phyloP scores from a whole-genome alignment of 805 yeast species.

The Sugiyamaella marilandica region DNA sequence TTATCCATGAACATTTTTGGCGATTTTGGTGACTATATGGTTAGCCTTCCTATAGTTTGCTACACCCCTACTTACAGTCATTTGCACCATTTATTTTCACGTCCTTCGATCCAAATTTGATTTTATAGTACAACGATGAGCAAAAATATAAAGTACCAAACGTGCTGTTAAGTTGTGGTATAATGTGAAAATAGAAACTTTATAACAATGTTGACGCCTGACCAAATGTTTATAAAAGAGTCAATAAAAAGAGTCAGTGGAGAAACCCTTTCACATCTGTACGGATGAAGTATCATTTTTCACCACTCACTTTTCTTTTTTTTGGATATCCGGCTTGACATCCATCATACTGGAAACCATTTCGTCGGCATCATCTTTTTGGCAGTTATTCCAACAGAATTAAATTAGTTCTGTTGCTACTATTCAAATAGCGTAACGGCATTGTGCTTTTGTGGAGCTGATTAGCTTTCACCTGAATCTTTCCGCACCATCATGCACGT shows the following conservation, averaged over 20 bases:
- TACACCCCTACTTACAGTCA: background rate
- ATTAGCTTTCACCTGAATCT: too few species aligned
- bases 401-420: too few species aligned
- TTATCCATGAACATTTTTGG: constrained; percentile 72
- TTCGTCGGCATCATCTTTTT: too few species aligned
- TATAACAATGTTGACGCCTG: too few species aligned
- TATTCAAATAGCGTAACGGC: too few species aligned
- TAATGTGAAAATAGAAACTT: too few species aligned
- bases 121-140: too few species aligned
- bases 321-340: background rate
- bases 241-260: constrained; percentile 1
- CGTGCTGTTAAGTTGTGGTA: too few species aligned
- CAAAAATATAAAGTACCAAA: too few species aligned
- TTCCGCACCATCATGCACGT: too few species aligned
- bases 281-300: background rate
- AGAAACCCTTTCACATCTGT: background rate
- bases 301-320: background rate
- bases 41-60: background rate
- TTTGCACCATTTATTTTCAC: background rate
- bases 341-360: background rate
- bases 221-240: too few species aligned
- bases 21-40: constrained; percentile 9
- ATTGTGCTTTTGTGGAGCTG: too few species aligned
- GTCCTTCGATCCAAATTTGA: background rate
- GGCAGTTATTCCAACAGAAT: background rate